Percentiles rank a stretch among this genome's conserved stretches.
These are phyloP conservation scores for Rhizoctonia solani DNA, from an alignment of 1,284 basidiomycete species.

Conservation along the genomic window DNA sequence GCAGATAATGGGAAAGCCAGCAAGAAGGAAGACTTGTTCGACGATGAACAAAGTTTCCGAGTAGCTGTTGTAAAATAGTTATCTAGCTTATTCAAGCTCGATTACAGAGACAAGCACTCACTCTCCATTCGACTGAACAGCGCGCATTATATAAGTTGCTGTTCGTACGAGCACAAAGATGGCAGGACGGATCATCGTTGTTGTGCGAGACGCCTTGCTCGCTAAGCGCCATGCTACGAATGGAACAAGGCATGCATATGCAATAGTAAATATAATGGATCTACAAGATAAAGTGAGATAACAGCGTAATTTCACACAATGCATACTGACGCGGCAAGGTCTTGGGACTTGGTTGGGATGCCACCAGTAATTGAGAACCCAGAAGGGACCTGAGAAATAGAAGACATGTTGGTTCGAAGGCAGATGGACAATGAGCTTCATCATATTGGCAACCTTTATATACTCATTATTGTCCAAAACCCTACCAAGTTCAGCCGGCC, in stretches of 20 bases:
- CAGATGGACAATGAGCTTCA: too few relatives aligned
- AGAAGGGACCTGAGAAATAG: neutral
- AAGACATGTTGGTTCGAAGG: neutral
- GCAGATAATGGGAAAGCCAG: slow-evolving; percentile 28
- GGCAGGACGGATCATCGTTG: slow-evolving; percentile 38
- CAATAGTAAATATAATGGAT: slow-evolving; percentile 21
- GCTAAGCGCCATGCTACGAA: slow-evolving; percentile 34
- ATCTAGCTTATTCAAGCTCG: too few relatives aligned
- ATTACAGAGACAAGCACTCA: too few relatives aligned
- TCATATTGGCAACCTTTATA: too few relatives aligned
- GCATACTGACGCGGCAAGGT: slow-evolving; percentile 9
- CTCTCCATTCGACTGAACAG: slow-evolving; percentile 35
- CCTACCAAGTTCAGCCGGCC: too few relatives aligned
- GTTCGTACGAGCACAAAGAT: slow-evolving; percentile 37
- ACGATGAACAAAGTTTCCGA: slow-evolving; percentile 17
- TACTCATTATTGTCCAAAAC: too few relatives aligned
- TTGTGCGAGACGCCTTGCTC: slow-evolving; percentile 17
- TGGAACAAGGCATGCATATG: slow-evolving; percentile 29
- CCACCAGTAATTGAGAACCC: slow-evolving; percentile 24
- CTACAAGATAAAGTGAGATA: neutral
- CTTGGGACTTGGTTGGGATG: slow-evolving; percentile 26
- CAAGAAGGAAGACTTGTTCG: slow-evolving; percentile 24
- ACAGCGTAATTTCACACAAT: neutral
- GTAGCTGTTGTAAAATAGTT: neutral
- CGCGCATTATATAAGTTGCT: slow-evolving; percentile 39